Conservation (phyloP, 768 basidiomycete genomes). For the Trametes meyenii region DNA sequence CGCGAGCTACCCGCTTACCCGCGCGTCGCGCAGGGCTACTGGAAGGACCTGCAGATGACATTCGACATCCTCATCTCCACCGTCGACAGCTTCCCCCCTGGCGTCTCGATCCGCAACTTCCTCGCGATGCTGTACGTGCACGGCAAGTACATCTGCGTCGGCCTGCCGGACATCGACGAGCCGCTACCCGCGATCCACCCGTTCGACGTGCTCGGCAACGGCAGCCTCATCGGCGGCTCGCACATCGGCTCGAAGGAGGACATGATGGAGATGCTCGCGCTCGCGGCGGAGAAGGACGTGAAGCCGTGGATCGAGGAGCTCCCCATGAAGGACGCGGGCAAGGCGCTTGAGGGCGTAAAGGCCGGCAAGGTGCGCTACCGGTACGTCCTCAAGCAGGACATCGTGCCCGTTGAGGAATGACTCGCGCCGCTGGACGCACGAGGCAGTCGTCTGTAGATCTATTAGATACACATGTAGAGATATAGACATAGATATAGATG, state of each 20-base stretch:
- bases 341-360: slow-evolving; percentile 53
- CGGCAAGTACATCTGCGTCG: slow-evolving; percentile 58
- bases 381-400: slow-evolving; percentile 47
- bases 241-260: slow-evolving; percentile 62
- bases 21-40: slow-evolving; percentile 38
- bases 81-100: slow-evolving; percentile 23
- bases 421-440: background rate
- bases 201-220: slow-evolving; percentile 38
- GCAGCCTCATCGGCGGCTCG: slow-evolving; percentile 29
- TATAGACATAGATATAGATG: background rate
- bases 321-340: slow-evolving; percentile 50
- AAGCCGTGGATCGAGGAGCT: slow-evolving; percentile 47
- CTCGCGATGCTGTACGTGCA: slow-evolving; percentile 52
- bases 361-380: slow-evolving; percentile 56
- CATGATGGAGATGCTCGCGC: slow-evolving; percentile 58
- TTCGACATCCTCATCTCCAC: slow-evolving; percentile 53
- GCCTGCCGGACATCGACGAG: slow-evolving; percentile 54
- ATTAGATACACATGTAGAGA: background rate
- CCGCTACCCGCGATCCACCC: slow-evolving; percentile 33
- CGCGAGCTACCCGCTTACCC: background rate
- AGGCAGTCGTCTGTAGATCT: background rate
- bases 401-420: slow-evolving; percentile 13
- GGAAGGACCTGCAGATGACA: slow-evolving; percentile 39
- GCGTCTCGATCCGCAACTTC: slow-evolving; percentile 32
- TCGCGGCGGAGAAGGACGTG: slow-evolving; percentile 57